Conservation (phyloP, 768 basidiomycete species). For the Pholiota microspora region DNA sequence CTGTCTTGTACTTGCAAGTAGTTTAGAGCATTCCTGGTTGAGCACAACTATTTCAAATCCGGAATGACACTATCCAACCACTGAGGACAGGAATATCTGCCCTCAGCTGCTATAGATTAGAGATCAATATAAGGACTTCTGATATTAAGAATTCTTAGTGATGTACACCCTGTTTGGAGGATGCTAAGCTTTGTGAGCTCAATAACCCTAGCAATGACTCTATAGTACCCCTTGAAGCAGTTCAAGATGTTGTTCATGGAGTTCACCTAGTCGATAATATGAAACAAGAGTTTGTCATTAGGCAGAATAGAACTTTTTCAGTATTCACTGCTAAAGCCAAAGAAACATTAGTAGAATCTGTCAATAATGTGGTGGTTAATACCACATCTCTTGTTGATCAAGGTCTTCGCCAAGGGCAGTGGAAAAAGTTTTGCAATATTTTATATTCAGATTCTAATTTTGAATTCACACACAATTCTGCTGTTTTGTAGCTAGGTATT, state of each 20-base stretch:
- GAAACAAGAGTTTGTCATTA: background rate
- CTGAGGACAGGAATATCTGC: too few species aligned
- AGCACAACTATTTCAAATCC: too few species aligned
- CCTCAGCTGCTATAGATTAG: too few species aligned
- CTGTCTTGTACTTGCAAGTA: too few species aligned
- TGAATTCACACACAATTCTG: background rate
- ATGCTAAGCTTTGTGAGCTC: too few species aligned
- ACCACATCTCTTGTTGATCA: background rate
- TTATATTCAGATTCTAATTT: background rate
- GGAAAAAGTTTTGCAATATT: constrained; percentile 2
- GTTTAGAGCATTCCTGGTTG: too few species aligned
- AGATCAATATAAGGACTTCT: too few species aligned
- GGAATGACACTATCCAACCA: too few species aligned
- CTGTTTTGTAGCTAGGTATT: background rate
- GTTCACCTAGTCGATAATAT: background rate
- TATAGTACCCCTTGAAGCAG: background rate
- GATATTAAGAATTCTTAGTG: too few species aligned
- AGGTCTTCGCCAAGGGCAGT: background rate
- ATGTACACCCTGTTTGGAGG: too few species aligned
- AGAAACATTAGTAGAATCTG: constrained; percentile 1
- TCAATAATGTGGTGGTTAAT: constrained; percentile 1
- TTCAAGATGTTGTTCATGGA: background rate
- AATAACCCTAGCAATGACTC: background rate
- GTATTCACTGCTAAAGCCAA: constrained; percentile 1
- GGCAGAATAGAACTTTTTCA: background rate